phyloP scores from a whole-genome alignment of 768 basidiomycete genomes.

The Dictyophora rubrovolvata region DNA sequence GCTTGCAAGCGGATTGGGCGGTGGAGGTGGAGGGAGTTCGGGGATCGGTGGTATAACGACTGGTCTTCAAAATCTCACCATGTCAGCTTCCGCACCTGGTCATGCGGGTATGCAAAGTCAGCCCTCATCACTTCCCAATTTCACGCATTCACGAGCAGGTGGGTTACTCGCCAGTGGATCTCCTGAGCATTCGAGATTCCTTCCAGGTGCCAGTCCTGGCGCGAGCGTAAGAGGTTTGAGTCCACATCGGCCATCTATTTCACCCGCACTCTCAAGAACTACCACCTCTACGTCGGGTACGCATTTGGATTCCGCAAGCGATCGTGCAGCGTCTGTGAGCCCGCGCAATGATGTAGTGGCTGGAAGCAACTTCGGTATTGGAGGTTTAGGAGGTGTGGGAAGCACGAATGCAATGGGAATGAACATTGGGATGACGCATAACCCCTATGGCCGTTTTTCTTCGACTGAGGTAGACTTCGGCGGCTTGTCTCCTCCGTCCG shows the following conservation, averaged over 20 bases:
- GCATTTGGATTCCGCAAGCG: slow-evolving; percentile 3
- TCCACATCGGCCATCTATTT: neutral
- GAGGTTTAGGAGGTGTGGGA: neutral
- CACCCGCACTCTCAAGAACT: neutral
- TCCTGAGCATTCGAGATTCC: neutral
- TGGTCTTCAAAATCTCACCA: slow-evolving; percentile 15
- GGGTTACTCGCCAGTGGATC: neutral
- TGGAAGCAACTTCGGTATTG: neutral
- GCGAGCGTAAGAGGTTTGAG: neutral
- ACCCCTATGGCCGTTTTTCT: neutral
- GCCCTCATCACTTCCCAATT: slow-evolving; percentile 68
- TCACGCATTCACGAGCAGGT: slow-evolving; percentile 33
- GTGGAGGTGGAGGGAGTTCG: neutral
- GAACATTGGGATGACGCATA: neutral
- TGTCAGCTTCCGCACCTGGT: neutral
- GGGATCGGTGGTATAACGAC: slow-evolving; percentile 37
- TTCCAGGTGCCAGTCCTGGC: neutral
- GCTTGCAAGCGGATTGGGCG: slow-evolving; percentile 57
- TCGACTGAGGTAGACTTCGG: neutral
- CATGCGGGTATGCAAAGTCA: slow-evolving; percentile 35
- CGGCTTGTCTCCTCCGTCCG: neutral
- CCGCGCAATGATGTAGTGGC: slow-evolving; percentile 3
- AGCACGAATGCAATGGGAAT: neutral
- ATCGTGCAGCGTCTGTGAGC: slow-evolving; percentile 8
- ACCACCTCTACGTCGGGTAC: neutral